Evolutionary conservation across 2,329 filamentous ascomycete species (phyloP), one percentile per base, ranked within the genome.

Genomic region (Sporothrix variecibatus): DNA sequence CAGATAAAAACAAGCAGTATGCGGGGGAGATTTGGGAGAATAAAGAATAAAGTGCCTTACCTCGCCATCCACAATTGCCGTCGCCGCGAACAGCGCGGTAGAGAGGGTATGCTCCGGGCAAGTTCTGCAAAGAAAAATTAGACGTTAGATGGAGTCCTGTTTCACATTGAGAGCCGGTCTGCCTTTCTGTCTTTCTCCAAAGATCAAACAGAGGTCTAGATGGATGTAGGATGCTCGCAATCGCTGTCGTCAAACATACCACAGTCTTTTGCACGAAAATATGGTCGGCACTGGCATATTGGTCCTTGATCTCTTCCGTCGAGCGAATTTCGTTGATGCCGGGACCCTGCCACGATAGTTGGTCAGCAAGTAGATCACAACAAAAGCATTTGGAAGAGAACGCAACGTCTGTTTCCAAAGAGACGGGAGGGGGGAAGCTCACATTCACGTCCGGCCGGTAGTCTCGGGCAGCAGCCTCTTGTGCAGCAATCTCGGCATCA

Each of bases 41-140:
- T 11, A 8, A 31, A 23, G 49, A 31, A 20, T 5, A 67, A 40
- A 71, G 4, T 5, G 38, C 85, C 91, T 86, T 87, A 98, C 95
- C 96, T 92, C 95, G 90, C 95, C 96, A 98, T 79, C 95, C 96
- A 83, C 96, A 98, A 81, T 97, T 97, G 75, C 96, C 96, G 84
- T 98, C 95, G 72, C 96, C 95, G 82, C 93, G 91, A 81, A 97
- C 90, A 12, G 92, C 92, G 73, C 96, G 93, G 81, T 95, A 97
- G 81, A 94, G 91, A 26, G 94, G 93, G 82, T 97, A 97, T 73
- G 92, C 94, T 78, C 91, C 87, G 7, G 94, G 92, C 72, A 99
- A 87, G 26, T 91, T 88, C 94, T 97, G 49, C n/a, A n/a, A 68
- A 38, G 5, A 72, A 34, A 38, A 4, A 71, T 73, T 38, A 20